Percentiles rank a stretch among this genome's conserved stretches.
These are phyloP conservation scores for Rostrohypoxylon terebratum DNA, from an alignment of 495 filamentous ascomycete species.

Conservation along the genomic window DNA sequence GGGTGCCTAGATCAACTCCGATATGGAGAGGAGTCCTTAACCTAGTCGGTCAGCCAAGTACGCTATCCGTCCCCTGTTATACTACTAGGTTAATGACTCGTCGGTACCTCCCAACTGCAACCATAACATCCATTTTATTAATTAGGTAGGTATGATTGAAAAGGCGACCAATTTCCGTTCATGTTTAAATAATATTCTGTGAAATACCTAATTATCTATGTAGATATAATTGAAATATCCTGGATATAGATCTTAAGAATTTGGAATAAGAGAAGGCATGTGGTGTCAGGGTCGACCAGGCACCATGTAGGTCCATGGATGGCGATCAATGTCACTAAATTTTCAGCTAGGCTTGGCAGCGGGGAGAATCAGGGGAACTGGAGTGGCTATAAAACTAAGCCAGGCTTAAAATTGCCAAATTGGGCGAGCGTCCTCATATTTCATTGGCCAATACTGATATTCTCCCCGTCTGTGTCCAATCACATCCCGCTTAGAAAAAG, in stretches of 20 bases:
- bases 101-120: constrained; percentile 8
- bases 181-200: background rate
- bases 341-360: constrained; percentile 39
- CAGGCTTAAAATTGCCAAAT: constrained; percentile 5
- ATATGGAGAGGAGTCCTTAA: constrained; percentile 6
- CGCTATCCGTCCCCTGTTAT: constrained; percentile 15
- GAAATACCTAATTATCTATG: background rate
- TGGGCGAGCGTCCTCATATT: background rate
- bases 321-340: background rate
- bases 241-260: background rate
- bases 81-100: background rate
- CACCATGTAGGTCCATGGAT: no score
- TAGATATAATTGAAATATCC: background rate
- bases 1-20: background rate
- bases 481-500: background rate
- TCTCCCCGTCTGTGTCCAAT: background rate
- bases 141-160: background rate
- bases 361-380: background rate
- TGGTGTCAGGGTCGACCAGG: background rate
- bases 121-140: background rate
- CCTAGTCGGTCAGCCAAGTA: constrained; percentile 12
- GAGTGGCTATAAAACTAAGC: background rate
- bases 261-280: background rate
- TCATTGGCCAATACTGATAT: constrained; percentile 1
- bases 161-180: background rate